Base-by-base conservation (phyloP, 306 rosid species). In the Vigna nakashimae region DNA sequence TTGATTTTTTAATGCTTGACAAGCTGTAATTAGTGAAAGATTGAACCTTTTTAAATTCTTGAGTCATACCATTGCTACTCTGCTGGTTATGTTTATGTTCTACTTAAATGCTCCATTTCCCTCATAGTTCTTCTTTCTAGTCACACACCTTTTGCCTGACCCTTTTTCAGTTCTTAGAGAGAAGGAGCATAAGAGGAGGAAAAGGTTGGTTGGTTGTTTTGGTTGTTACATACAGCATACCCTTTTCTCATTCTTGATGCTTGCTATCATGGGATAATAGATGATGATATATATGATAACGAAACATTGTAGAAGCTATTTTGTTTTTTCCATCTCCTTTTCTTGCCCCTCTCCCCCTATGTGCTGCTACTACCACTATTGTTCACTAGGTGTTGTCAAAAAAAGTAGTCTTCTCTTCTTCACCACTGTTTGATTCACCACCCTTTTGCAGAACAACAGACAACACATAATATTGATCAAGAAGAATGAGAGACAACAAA, bases 381-480 rank as follows among this genome's bases (percentile, higher is more conserved):
- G 28, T 6, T 43, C 5, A 9, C 1, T 66, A 28, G 13, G 34
- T 51, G 14, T 68, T 59, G 22, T 32, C 7, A n/a, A 64, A 45
- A 48, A 13, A 3, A 58, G 50, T 50, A 17, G 9, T 66, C 34
- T 45, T 65, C 64, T 51, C 32, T 2, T 45, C 66, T 48, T 80
- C 80, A 76, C 89, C 80, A 78, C 91, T 83, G 87, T 85, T 85
- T 85, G 89, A 90, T 91, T 79, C 78, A 75, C 70, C 28, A 57
- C 77, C 67, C 42, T 78, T 36, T 52, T 75, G 70, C 75, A 80
- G 83, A 68, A 78, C 64, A 71, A 12, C 36, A 60, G 11, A 42
- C 3, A 4, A 32, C 34, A 5, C 1, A 40, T 49, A 58, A 22
- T 32, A 52, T 51, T 28, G 17, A 34, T 1, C 7, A 18, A 72